Percentiles rank a stretch among this genome's conserved stretches.
Evolutionary conservation across 805 yeast genomes (phyloP).

Genomic region (Priceomyces haplophilus): DNA sequence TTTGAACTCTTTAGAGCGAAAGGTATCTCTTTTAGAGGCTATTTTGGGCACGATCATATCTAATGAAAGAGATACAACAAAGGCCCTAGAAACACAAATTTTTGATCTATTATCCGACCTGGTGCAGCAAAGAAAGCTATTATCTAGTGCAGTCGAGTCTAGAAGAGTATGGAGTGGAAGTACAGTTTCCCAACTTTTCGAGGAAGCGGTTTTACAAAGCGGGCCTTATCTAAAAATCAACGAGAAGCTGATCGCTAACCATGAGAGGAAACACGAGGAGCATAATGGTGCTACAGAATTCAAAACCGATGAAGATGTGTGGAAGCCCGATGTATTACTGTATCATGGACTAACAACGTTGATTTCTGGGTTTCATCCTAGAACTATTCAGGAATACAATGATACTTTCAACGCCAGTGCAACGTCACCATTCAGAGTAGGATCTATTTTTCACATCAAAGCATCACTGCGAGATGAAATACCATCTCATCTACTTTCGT

Average conservation of each 20-base stretch:
- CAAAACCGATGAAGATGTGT: constrained; percentile 3
- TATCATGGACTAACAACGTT: constrained; percentile 19
- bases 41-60: constrained; percentile 7
- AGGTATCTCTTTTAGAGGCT: constrained; percentile 15
- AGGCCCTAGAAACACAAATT: background rate
- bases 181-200: background rate
- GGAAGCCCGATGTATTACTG: constrained; percentile 19
- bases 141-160: background rate
- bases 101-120: background rate
- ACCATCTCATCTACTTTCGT: constrained; percentile 18
- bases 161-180: background rate
- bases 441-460: constrained; percentile 20
- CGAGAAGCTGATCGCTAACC: background rate
- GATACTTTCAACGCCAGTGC: constrained; percentile 6
- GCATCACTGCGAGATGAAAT: constrained; percentile 13
- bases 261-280: background rate
- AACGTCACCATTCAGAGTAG: constrained; percentile 23
- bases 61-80: background rate
- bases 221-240: background rate
- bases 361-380: constrained; percentile 19
- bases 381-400: constrained; percentile 17
- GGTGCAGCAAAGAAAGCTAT: background rate
- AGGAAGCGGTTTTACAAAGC: background rate
- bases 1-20: constrained; percentile 18
- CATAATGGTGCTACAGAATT: constrained; percentile 13